Evolutionary conservation across 1,284 basidiomycete species (phyloP), one percentile per base, ranked within the genome.

Genomic region (Vanrija sp.): DNA sequence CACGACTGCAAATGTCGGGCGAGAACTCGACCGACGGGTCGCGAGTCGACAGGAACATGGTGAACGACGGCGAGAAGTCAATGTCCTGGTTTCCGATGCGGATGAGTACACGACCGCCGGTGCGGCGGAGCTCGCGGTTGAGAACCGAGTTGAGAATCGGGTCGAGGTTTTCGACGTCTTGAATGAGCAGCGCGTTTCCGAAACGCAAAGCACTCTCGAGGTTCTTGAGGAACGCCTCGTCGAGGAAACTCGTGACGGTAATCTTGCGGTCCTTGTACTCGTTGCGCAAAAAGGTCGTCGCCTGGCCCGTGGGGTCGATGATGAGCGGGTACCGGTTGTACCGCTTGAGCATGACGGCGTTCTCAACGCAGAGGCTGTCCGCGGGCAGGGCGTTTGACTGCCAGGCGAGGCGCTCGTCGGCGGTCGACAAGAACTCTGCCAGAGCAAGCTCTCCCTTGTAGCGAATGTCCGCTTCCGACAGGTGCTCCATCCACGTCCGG

Each of bases 221-320:
- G 43, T 96, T 93, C 78, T 99, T 98, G 67, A 98, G 83, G 86
- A 98, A 98, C 0, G 96, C 89, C 72, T 96, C 94, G 73, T 99
- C 96, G 57, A 98, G 81, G 87, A 98, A 99, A 69, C 93, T 97
- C 0, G 96, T 98, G 59, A 97, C 89, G 0, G 93, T 93, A 68
- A 98, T 94, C 80, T 98, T 98, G 65, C 93, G 86, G 51, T 94
- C 89, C 75, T 87, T 89, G 81, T 95, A 96, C 73, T 97, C 89
- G 68, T 96, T 95, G 63, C 94, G 82, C 54, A 98, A 78, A 84
- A 95, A 99, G 3, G 86, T 83, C 0, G 92, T 94, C 1, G 96
- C 95, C 74, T 98, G 96, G n/a, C 96, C 96, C 0, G 95, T 98
- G 1, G 96, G 96, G 73, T 99, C 96, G 68, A 99, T 93, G 64